Evolutionary conservation across 768 basidiomycete species (phyloP).

Genomic region (Russula emetica): DNA sequence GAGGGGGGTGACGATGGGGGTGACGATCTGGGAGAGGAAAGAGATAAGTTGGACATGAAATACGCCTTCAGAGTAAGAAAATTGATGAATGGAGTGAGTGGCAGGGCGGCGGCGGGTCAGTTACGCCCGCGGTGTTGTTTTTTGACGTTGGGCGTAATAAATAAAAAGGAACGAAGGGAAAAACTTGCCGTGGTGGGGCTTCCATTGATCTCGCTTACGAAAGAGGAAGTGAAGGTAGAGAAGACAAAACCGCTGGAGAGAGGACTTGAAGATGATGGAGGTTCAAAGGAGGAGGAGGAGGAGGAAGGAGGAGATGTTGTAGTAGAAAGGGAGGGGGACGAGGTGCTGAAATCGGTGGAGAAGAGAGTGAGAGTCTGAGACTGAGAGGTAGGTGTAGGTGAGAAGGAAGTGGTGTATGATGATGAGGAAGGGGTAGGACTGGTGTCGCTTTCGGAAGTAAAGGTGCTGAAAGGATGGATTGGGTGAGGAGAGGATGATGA

Average conservation of each 20-base stretch:
- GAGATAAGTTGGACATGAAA: neutral
- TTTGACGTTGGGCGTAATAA: too few relatives aligned
- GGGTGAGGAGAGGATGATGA: neutral
- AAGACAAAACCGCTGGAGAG: constrained; percentile 10
- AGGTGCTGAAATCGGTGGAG: neutral
- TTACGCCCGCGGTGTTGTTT: too few relatives aligned
- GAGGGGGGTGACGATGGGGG: constrained; percentile 23
- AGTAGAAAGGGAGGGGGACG: neutral
- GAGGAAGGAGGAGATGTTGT: neutral
- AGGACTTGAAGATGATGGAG: neutral
- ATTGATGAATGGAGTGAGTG: neutral
- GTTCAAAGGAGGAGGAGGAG: neutral
- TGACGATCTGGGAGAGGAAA: constrained; percentile 12
- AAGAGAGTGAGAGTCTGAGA: neutral
- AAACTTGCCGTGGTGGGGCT: constrained; percentile 24
- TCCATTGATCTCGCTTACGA: constrained; percentile 19
- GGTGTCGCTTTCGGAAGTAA: neutral
- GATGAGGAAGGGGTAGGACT: neutral
- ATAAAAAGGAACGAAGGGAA: too few relatives aligned
- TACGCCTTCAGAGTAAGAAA: neutral
- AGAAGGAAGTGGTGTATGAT: neutral
- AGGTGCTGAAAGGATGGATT: neutral
- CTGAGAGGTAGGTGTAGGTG: neutral
- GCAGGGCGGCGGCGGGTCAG: too few relatives aligned
- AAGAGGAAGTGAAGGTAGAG: constrained; percentile 18